Evolutionary conservation across 2,329 filamentous ascomycete species (phyloP).

Genomic region (Cercospora citrullina): DNA sequence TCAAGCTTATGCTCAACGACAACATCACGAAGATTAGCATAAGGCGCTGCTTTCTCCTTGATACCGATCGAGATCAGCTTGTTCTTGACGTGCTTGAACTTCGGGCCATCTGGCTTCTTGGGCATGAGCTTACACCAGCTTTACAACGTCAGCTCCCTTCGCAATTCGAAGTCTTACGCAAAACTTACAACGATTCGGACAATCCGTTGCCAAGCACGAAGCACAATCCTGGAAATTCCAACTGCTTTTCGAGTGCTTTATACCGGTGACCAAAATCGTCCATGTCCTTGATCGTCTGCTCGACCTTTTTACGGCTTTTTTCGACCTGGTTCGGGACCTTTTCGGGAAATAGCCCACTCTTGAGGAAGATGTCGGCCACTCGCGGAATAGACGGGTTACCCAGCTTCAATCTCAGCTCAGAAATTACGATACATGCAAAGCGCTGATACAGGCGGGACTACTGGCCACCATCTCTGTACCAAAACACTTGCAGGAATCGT

Average conservation of each 20-base stretch:
- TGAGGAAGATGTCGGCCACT: background rate
- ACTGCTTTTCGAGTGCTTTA: background rate
- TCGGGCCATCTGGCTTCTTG: background rate
- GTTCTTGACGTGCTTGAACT: background rate
- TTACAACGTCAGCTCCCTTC: background rate
- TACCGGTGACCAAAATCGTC: background rate
- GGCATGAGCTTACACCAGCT: conserved; percentile 9
- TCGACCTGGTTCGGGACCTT: background rate
- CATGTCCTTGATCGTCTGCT: background rate
- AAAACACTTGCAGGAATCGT: background rate
- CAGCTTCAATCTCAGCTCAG: background rate
- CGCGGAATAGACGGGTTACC: background rate
- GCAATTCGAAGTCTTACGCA: background rate
- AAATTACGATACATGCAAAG: background rate
- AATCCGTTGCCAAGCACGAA: background rate
- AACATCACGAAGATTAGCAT: background rate
- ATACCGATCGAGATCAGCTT: background rate
- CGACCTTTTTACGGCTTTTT: background rate
- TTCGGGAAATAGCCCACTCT: background rate
- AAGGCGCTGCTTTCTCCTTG: background rate
- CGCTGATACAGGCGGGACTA: conserved; percentile 3
- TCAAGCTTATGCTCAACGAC: background rate
- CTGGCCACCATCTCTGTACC: background rate
- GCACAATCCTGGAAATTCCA: background rate
- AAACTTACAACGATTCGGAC: background rate